phyloP scores from a whole-genome alignment of 2,329 filamentous ascomycete genomes.

The Pseudocercospora fuligena region DNA sequence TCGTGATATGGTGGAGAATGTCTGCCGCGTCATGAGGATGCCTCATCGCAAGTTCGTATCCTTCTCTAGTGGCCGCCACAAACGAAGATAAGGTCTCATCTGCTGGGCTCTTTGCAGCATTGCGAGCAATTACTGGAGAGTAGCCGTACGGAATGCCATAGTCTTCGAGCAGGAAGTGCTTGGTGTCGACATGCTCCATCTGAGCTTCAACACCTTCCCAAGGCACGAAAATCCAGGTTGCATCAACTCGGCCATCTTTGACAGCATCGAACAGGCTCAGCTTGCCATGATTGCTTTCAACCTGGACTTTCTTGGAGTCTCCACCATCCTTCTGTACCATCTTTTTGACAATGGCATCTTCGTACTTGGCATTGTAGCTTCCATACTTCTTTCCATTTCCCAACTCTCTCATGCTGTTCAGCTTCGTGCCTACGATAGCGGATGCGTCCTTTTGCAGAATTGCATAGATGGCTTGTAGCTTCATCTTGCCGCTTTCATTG shows the following conservation, averaged over 20 bases:
- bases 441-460: slow-evolving; percentile 41
- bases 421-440: slow-evolving; percentile 37
- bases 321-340: slow-evolving; percentile 39
- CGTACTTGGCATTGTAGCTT: slow-evolving; percentile 41
- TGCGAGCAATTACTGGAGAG: slow-evolving; percentile 39
- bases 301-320: slow-evolving; percentile 29
- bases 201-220: slow-evolving; percentile 42
- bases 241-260: slow-evolving; percentile 37
- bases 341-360: slow-evolving; percentile 38
- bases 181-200: slow-evolving; percentile 30
- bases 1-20: slow-evolving; percentile 24
- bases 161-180: slow-evolving; percentile 34
- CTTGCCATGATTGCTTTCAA: slow-evolving; percentile 36
- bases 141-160: slow-evolving; percentile 41
- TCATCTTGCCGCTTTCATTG: slow-evolving; percentile 37
- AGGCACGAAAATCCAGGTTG: slow-evolving; percentile 42
- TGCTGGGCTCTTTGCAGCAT: slow-evolving; percentile 26
- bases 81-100: slow-evolving; percentile 34
- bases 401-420: slow-evolving; percentile 33
- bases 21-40: slow-evolving; percentile 29
- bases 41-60: slow-evolving; percentile 34
- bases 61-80: slow-evolving; percentile 36
- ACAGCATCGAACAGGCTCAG: slow-evolving; percentile 38
- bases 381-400: slow-evolving; percentile 38
- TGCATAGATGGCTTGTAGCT: slow-evolving; percentile 41